phyloP scores from a whole-genome alignment of 73 alveolate species.

The Paramecium sexaurelia region DNA sequence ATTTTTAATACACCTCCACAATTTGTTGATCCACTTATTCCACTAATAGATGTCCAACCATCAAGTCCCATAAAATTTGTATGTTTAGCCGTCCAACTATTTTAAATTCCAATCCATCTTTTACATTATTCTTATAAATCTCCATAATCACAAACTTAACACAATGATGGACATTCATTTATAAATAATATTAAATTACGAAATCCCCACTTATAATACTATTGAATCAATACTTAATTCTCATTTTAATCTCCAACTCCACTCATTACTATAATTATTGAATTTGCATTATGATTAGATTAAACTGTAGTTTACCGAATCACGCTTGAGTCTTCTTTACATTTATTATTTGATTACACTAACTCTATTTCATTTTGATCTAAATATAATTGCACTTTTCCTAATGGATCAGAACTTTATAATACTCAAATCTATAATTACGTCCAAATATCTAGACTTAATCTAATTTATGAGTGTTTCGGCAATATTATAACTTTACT shows the following conservation, averaged over 20 bases:
- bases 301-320: neutral
- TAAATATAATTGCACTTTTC: neutral
- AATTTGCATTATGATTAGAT: neutral
- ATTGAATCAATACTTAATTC: neutral
- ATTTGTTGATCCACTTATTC: neutral
- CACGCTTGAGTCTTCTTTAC: neutral
- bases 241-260: neutral
- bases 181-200: neutral
- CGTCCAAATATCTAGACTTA: neutral
- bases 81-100: neutral
- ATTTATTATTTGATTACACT: neutral
- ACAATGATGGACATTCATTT: neutral
- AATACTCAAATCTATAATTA: neutral
- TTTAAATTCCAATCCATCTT: neutral
- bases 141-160: neutral
- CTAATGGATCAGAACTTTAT: neutral
- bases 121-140: neutral
- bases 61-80: neutral
- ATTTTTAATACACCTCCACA: neutral
- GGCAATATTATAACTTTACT: neutral
- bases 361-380: neutral
- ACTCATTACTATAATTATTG: neutral
- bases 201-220: neutral
- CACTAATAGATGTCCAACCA: neutral
- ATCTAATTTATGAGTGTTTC: neutral